Evolutionary conservation across 1,284 basidiomycete genomes (phyloP), one percentile per base, ranked within the genome.

Genomic region (Apiotrichum laibachii): DNA sequence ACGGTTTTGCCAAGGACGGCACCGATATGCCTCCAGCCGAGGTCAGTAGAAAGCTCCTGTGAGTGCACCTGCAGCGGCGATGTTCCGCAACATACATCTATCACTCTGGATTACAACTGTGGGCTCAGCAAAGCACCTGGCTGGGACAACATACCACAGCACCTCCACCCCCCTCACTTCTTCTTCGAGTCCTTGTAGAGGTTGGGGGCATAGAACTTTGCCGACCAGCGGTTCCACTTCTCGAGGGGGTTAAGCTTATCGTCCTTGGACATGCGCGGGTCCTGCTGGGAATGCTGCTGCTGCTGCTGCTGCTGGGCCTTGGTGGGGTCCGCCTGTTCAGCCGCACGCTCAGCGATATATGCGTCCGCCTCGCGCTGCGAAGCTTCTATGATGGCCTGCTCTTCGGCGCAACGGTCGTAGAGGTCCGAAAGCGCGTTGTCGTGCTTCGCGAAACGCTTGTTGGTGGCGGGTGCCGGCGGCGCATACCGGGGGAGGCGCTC

Each of bases 121-220:
- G 26, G 26, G 26, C 26, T 31, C 26, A 31, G 26, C 26, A 7
- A 31, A 7, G 26, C 26, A 7, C 26, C 7, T 31, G 26, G 26
- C 26, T 4, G 4, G 26, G 7, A 31, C 26, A 31, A 31, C 26
- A 31, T 31, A 31, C 26, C 26, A 31, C 26, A 31, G 26, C 3
- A 31, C 26, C 26, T 31, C 3, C 26, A 31, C 4, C 26, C 26
- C 37, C 3, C 37, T 37, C 15, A 37, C 37, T 37, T 11, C 37
- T 37, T 37, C 49, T 40, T 50, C 7, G 39, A 5, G n/a, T 40
- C 15, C 21, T 26, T 21, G 39, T 34, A 21, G 31, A 56, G 47
- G 12, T 31, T 50, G 10, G 54, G 54, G 13, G 48, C 37, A 40
- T 56, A 56, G 19, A 50, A 56, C 54, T 56, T 56, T 26, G 54